A percentile compares a stretch with the other conserved stretches of the same genome.
These are phyloP conservation scores for Ammopiptanthus mongolicus DNA, from an alignment of 306 rosid genomes.

Conservation along the genomic window DNA sequence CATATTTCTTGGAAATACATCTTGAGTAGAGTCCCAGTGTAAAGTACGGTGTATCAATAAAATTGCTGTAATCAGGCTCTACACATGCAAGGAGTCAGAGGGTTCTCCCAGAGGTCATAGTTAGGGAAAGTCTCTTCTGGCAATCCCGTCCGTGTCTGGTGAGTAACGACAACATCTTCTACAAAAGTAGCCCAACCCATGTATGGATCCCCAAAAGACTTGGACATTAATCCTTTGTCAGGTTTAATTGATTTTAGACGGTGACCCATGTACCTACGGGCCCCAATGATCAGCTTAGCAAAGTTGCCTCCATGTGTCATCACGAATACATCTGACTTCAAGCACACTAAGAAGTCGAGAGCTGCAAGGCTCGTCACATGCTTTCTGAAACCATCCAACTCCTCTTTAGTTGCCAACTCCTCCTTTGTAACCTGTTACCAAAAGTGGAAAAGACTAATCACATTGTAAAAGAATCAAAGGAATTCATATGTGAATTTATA, in stretches of 20 bases:
- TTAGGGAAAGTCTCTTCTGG: constrained; percentile 94
- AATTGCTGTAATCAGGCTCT: constrained; percentile 50
- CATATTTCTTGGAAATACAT: constrained; percentile 19
- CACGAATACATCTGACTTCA: constrained; percentile 95
- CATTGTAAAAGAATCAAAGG: neutral
- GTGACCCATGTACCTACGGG: constrained; percentile 96
- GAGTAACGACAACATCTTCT: constrained; percentile 85
- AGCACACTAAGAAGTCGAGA: constrained; percentile 94
- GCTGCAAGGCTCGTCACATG: constrained; percentile 99
- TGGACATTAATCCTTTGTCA: constrained; percentile 97
- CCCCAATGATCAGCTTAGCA: constrained; percentile 94
- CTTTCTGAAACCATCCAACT: constrained; percentile 82
- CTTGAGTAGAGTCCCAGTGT: constrained; percentile 14
- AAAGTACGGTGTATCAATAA: constrained; percentile 14
- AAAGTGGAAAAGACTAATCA: neutral
- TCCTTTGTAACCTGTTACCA: constrained; percentile 77
- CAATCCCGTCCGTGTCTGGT: constrained; percentile 83
- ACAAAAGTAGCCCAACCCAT: constrained; percentile 97
- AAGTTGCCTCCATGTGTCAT: constrained; percentile 99
- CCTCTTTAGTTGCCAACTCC: constrained; percentile 87
- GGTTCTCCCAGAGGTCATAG: constrained; percentile 97
- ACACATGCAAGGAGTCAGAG: constrained; percentile 98
- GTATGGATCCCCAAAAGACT: constrained; percentile 97
- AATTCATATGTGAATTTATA: neutral
- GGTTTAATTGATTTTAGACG: constrained; percentile 90